Percentiles rank a stretch among this genome's conserved stretches.
phyloP scores from a whole-genome alignment of 345 rosid genomes.

The Salix purpurea region DNA sequence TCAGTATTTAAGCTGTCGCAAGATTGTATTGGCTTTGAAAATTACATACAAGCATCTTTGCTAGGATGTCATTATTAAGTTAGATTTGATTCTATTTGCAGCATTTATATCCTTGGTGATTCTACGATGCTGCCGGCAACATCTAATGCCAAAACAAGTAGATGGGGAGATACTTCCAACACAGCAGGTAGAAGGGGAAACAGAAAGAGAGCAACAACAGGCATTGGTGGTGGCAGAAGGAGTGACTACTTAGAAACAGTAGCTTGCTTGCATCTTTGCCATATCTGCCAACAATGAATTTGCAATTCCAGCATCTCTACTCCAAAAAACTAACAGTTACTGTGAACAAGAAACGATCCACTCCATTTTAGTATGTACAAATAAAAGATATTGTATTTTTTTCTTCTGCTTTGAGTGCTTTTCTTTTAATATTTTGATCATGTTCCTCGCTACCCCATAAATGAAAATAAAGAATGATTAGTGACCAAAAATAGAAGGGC shows the following conservation, averaged over 20 bases:
- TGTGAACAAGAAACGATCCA: background rate
- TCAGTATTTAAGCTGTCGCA: background rate
- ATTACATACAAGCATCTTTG: background rate
- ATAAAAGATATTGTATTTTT: background rate
- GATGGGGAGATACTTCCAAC: slow-evolving; percentile 28
- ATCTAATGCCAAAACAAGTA: slow-evolving; percentile 29
- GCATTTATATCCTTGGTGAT: slow-evolving; percentile 75
- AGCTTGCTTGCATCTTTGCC: background rate
- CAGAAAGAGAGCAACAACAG: slow-evolving; percentile 19
- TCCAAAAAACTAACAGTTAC: background rate
- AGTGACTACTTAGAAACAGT: background rate
- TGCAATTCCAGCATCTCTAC: background rate
- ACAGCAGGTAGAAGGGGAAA: slow-evolving; percentile 26
- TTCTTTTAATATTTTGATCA: background rate
- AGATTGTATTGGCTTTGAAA: background rate
- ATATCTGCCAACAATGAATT: background rate
- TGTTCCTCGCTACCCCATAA: background rate
- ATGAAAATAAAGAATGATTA: background rate
- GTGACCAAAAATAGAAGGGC: too few relatives aligned
- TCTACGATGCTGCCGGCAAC: slow-evolving; percentile 56
- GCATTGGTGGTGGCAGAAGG: background rate
- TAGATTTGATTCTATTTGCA: slow-evolving; percentile 28
- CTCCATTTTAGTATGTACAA: background rate
- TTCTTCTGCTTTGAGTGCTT: background rate
- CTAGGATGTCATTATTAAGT: background rate